Base-by-base conservation (phyloP, 2,329 filamentous ascomycete genomes). In the Penicillium sp. region DNA sequence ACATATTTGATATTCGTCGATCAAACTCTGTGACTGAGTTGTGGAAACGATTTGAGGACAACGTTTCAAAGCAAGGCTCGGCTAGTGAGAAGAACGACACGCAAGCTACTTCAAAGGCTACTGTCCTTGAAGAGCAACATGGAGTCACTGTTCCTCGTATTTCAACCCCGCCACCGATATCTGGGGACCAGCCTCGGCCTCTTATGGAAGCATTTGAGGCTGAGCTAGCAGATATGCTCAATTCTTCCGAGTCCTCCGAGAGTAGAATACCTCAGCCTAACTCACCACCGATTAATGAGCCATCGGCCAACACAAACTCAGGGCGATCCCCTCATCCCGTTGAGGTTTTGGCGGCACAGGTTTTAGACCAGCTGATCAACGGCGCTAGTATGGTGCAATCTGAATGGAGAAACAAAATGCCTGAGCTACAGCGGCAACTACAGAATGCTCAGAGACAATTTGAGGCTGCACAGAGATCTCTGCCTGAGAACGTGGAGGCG, bases 1-100 rank as follows among this genome's bases (percentile, higher is more conserved):
- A 75, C 57, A 61, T 73, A 40, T 75, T 75, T 57, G 72, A 75
- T 54, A 72, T 75, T 48, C 64, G 63, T 49, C 67, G 68, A 44
- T 66, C 69, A 33, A 66, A 65, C 37, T 69, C 69, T 8, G 62
- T 70, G 12, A 63, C 64, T 6, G 63, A 70, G 40, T 51, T 69
- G 29, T 73, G 71, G 70, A 67, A 63, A 48, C 56, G 55, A 29
- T 68, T 63, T 49, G 64, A 67, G 45, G 48, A 42, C 28, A 53
- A 54, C 15, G 40, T 19, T 28, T 15, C 17, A 53, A 26, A 38
- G 39, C 4, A 22, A 19, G 4, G 29, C 32, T 33, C 43, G 43
- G 34, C 32, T 34, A 31, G 45, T 33, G 39, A 49, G 22, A 24
- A 44, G 7, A 43, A 43, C 9, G 41, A 54, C 29, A 26, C 21